Percentiles rank a stretch among this genome's conserved stretches.
phyloP scores from a whole-genome alignment of 345 rosid genomes.

The Arabidopsis suecica region DNA sequence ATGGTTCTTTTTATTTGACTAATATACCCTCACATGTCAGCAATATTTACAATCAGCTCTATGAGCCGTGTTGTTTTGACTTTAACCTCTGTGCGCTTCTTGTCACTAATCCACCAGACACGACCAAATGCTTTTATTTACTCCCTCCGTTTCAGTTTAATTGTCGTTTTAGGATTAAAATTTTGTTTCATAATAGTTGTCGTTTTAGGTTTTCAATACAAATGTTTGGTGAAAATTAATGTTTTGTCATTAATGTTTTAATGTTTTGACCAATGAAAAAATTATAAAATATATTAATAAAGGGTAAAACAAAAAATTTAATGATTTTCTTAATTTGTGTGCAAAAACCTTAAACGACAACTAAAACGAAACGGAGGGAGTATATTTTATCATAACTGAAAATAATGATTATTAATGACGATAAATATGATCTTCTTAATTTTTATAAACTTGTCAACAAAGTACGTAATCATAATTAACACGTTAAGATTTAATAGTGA shows the following conservation, averaged over 20 bases:
- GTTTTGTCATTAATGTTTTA: too few species aligned
- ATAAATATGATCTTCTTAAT: slow-evolving; percentile 4
- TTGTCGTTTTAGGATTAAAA: too few species aligned
- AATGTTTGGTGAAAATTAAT: too few species aligned
- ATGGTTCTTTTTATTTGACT: slow-evolving; percentile 5
- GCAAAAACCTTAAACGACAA: too few species aligned
- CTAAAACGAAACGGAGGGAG: too few species aligned
- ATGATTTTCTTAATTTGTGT: too few species aligned
- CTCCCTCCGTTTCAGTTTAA: too few species aligned
- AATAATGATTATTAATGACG: slow-evolving; percentile 12
- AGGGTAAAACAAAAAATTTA: too few species aligned
- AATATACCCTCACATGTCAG: neutral
- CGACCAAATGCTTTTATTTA: slow-evolving; percentile 17
- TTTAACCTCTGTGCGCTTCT: slow-evolving; percentile 28
- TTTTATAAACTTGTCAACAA: slow-evolving; percentile 22
- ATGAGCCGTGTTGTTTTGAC: slow-evolving; percentile 27
- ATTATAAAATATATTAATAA: too few species aligned
- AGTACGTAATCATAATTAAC: slow-evolving; percentile 44
- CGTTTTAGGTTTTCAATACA: too few species aligned
- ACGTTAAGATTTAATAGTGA: slow-evolving; percentile 30
- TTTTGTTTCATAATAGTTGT: too few species aligned
- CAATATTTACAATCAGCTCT: slow-evolving; percentile 9
- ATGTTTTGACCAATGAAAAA: too few species aligned
- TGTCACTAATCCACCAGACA: slow-evolving; percentile 42
- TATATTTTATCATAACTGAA: neutral